Evolutionary conservation across 805 yeast species (phyloP).

Genomic region (Ogataea corticis): DNA sequence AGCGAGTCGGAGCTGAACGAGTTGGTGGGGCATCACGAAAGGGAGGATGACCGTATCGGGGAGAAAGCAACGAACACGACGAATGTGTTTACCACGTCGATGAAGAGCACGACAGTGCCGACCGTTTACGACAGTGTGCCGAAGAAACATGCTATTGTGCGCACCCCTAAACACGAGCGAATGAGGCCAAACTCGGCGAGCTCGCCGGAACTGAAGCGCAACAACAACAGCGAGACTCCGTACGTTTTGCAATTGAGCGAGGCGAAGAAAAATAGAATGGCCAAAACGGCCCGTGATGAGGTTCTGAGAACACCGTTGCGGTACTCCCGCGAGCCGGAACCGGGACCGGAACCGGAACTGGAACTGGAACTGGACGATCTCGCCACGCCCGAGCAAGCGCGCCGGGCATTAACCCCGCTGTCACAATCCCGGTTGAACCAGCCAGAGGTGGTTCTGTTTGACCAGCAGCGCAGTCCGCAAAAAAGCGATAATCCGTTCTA

Average conservation of each 20-base stretch:
- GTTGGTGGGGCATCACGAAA: slow-evolving; percentile 9
- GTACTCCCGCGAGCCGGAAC: background rate
- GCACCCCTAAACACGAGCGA: slow-evolving; percentile 21
- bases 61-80: slow-evolving; percentile 19
- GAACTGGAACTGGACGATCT: slow-evolving; percentile 11
- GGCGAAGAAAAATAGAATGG: too few species aligned
- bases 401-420: slow-evolving; percentile 24
- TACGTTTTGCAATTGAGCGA: slow-evolving; percentile 14
- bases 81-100: slow-evolving; percentile 19
- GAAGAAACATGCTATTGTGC: slow-evolving; percentile 18
- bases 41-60: slow-evolving; percentile 1
- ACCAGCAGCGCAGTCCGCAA: slow-evolving; percentile 3
- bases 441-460: slow-evolving; percentile 4
- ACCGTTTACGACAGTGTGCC: slow-evolving; percentile 8
- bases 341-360: too few species aligned
- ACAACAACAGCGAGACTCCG: slow-evolving; percentile 15
- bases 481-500: slow-evolving; percentile 1
- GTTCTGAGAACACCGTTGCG: slow-evolving; percentile 11
- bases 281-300: slow-evolving; percentile 3
- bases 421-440: slow-evolving; percentile 19
- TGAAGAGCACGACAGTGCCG: slow-evolving; percentile 19
- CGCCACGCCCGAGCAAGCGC: slow-evolving; percentile 30
- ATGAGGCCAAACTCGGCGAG: slow-evolving; percentile 11
- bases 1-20: slow-evolving; percentile 29
- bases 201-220: slow-evolving; percentile 27